Evolutionary conservation across 345 rosid species (phyloP).

Genomic region (Acer saccharum): DNA sequence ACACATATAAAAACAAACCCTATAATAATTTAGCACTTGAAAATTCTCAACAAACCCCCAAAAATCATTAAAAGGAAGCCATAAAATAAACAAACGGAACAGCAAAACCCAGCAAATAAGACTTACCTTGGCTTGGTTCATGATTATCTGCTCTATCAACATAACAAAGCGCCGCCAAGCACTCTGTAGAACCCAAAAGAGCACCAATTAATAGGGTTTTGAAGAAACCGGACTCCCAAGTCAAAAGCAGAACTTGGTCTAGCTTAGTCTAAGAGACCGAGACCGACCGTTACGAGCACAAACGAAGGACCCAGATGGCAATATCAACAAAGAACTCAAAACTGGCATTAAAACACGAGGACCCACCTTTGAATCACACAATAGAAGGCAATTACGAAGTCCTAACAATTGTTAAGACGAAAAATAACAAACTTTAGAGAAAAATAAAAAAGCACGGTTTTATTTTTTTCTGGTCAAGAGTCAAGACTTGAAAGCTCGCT

Average conservation of each 20-base stretch:
- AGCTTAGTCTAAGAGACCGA: not conserved
- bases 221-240: slow-evolving; percentile 5
- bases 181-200: not conserved
- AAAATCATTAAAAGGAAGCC: slow-evolving; percentile 6
- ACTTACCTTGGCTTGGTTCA: not conserved
- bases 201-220: not conserved
- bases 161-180: not conserved
- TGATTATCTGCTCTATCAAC: not conserved
- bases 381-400: not conserved
- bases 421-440: not conserved
- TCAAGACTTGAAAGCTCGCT: not conserved
- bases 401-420: not conserved
- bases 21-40: not conserved
- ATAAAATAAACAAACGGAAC: not conserved
- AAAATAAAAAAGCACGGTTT: not conserved
- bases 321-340: not conserved
- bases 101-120: slow-evolving; percentile 1
- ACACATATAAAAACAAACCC: not conserved
- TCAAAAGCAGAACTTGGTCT: not conserved
- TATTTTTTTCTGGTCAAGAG: not conserved
- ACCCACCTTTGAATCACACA: not conserved
- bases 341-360: not conserved
- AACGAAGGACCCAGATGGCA: not conserved
- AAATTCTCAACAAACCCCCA: not conserved
- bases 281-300: not conserved